These are phyloP conservation scores for Teunomyces gatunensis DNA, from an alignment of 805 yeast species.

Conservation along the genomic window DNA sequence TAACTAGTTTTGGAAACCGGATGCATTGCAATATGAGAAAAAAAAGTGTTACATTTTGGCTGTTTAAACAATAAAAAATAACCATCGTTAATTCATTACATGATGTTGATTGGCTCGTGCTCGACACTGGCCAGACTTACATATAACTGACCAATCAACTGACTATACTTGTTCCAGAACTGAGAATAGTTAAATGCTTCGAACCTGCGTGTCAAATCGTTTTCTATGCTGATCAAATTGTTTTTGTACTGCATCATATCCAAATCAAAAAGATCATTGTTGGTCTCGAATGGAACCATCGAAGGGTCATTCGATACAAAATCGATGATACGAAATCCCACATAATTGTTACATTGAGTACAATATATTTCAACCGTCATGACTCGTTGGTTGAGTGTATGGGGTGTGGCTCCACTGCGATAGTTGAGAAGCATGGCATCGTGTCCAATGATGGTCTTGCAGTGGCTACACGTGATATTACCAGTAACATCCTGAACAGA, in stretches of 20 bases:
- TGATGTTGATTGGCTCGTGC: background rate
- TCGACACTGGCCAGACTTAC: background rate
- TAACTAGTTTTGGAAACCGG: background rate
- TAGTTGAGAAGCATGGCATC: background rate
- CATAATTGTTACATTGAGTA: background rate
- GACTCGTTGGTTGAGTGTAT: background rate
- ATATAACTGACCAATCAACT: slow-evolving; percentile 1
- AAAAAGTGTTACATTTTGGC: background rate
- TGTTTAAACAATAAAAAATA: background rate
- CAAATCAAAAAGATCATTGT: background rate
- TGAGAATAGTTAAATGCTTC: background rate
- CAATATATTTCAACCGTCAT: slow-evolving; percentile 1
- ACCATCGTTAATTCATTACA: background rate
- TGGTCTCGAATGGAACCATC: slow-evolving; percentile 3
- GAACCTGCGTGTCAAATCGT: slow-evolving; percentile 3
- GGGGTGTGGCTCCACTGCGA: background rate
- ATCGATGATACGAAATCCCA: slow-evolving; percentile 15
- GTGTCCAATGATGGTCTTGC: background rate
- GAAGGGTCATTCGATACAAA: slow-evolving; percentile 4
- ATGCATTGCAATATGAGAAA: background rate
- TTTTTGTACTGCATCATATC: slow-evolving; percentile 10
- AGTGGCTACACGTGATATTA: background rate
- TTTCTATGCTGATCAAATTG: slow-evolving; percentile 10
- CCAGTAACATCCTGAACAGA: background rate
- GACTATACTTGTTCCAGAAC: background rate